These are phyloP conservation scores for Mycena alexandri DNA, from an alignment of 768 basidiomycete species.

Conservation along the genomic window DNA sequence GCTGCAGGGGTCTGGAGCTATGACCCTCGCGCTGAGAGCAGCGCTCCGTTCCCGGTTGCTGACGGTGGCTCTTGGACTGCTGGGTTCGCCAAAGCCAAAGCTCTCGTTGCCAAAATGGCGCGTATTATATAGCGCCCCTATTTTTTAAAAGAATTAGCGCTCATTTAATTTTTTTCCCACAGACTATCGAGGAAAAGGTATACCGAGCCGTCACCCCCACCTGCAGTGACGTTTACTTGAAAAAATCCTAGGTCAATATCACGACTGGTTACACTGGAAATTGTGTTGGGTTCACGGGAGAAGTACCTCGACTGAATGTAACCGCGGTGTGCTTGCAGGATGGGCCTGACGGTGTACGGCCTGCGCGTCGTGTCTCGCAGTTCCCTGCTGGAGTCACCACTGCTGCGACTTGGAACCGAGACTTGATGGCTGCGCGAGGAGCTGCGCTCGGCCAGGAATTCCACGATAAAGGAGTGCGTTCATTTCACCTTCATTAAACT, in stretches of 20 bases:
- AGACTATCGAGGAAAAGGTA: conserved; percentile 29
- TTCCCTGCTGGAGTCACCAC: conserved; percentile 25
- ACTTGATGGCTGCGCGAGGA: conserved; percentile 20
- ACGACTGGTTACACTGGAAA: conserved; percentile 28
- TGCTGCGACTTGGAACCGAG: conserved; percentile 27
- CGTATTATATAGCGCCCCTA: neutral
- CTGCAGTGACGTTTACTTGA: neutral
- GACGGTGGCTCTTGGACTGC: conserved; percentile 19
- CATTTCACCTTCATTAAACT: neutral
- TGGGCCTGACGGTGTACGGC: conserved; percentile 16
- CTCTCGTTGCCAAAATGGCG: conserved; percentile 26
- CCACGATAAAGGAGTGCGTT: conserved; percentile 27
- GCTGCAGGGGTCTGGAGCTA: conserved; percentile 12
- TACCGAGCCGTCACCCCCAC: neutral
- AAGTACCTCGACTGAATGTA: conserved; percentile 19
- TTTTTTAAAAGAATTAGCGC: neutral
- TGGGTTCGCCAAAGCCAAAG: conserved; percentile 21
- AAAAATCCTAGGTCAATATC: conserved; percentile 22
- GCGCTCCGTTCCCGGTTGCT: conserved; percentile 1
- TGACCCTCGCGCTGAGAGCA: conserved; percentile 14
- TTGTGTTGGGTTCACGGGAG: conserved; percentile 28
- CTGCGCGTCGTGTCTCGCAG: conserved; percentile 26
- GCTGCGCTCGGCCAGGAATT: conserved; percentile 24
- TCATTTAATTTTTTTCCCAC: neutral
- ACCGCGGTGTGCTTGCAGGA: conserved; percentile 21